A percentile compares a stretch with the other conserved stretches of the same genome.
phyloP scores from a whole-genome alignment of 2,329 filamentous ascomycete genomes.

The Ophiostoma perfectum region DNA sequence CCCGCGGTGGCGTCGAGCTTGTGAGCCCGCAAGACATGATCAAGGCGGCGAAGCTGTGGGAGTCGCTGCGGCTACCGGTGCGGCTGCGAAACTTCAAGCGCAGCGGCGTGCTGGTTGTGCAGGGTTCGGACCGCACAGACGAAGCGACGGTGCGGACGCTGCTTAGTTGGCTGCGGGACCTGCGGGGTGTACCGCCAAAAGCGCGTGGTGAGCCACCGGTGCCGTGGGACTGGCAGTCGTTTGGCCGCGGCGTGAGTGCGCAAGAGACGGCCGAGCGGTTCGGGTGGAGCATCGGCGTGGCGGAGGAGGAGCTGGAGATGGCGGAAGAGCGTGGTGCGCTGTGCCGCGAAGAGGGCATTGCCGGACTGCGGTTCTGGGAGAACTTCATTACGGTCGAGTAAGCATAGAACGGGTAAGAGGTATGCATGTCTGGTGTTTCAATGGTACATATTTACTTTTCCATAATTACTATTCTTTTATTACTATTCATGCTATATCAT shows the following conservation, averaged over 20 bases:
- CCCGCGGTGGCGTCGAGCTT: conserved; percentile 86
- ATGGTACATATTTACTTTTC: too few species aligned
- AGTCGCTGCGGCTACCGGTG: conserved; percentile 77
- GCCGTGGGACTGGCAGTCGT: conserved; percentile 69
- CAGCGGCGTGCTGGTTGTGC: conserved; percentile 89
- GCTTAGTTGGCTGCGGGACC: conserved; percentile 67
- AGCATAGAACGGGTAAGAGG: not conserved
- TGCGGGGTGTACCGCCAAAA: conserved; percentile 58
- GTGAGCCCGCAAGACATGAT: conserved; percentile 89
- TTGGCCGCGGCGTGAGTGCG: conserved; percentile 80
- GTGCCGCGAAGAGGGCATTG: conserved; percentile 86
- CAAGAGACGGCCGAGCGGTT: conserved; percentile 86
- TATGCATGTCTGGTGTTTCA: not conserved
- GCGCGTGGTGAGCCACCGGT: conserved; percentile 39
- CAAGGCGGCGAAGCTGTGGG: conserved; percentile 83
- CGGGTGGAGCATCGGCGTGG: conserved; percentile 95
- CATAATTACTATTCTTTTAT: too few species aligned
- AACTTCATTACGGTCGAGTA: conserved; percentile 46
- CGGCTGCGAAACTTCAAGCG: conserved; percentile 76
- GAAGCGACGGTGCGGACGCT: conserved; percentile 79
- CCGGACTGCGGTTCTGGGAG: conserved; percentile 89
- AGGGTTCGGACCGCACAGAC: conserved; percentile 80
- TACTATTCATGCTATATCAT: too few species aligned
- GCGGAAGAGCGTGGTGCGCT: conserved; percentile 83
- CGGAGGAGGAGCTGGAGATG: conserved; percentile 94